These are phyloP conservation scores for Dunaliella primolecta DNA, from an alignment of 139 green algal species.

Conservation along the genomic window DNA sequence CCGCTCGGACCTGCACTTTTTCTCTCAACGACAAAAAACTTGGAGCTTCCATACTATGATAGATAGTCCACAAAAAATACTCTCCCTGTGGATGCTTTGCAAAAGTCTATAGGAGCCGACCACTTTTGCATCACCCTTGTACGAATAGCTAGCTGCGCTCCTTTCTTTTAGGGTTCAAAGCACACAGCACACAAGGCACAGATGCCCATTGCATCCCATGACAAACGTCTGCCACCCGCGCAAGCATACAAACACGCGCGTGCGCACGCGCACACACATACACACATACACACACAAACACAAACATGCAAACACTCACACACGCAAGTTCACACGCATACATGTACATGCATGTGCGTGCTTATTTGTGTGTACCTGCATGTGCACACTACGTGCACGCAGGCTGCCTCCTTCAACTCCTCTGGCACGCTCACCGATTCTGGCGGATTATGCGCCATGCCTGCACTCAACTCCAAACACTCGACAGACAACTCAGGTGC, in stretches of 20 bases:
- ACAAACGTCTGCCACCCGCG: too few species aligned
- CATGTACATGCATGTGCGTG: neutral
- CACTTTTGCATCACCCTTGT: neutral
- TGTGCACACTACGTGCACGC: too few species aligned
- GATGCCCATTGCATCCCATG: neutral
- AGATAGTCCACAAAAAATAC: too few species aligned
- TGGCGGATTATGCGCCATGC: neutral
- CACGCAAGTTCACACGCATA: neutral
- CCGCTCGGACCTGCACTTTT: too few species aligned
- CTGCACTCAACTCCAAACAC: too few species aligned
- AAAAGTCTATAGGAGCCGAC: neutral
- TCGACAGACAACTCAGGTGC: too few species aligned
- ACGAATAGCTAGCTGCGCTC: neutral
- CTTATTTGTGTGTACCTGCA: neutral
- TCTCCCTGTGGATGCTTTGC: neutral
- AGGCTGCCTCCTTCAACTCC: too few species aligned
- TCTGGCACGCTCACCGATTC: too few species aligned
- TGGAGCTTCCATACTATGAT: too few species aligned
- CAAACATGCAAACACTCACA: neutral
- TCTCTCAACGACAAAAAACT: too few species aligned
- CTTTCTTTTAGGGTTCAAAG: neutral
- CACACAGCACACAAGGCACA: neutral
- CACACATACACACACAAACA: neutral
- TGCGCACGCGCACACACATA: neutral
- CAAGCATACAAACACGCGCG: too few species aligned